These are phyloP conservation scores for Chalciporus sphaerocephalus DNA, from an alignment of 768 basidiomycete genomes.

Conservation along the genomic window DNA sequence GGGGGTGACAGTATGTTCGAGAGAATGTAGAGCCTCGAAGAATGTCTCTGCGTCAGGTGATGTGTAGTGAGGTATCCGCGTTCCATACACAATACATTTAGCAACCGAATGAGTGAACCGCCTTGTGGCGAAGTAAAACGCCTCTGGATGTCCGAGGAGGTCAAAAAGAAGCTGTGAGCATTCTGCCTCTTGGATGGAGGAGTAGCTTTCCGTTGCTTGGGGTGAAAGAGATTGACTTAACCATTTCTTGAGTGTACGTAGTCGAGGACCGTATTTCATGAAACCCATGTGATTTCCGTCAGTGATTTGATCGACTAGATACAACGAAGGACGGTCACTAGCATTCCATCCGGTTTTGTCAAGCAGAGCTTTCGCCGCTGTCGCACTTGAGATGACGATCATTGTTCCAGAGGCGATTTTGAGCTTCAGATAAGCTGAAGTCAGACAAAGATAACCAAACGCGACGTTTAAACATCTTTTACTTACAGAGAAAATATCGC, in stretches of 20 bases:
- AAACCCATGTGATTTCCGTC: constrained; percentile 7
- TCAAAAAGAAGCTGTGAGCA: constrained; percentile 3
- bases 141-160: constrained; percentile 3
- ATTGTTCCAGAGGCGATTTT: constrained; percentile 6
- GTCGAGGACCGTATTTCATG: constrained; percentile 3
- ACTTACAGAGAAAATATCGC: constrained; percentile 4
- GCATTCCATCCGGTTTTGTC: constrained; percentile 8
- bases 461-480: neutral
- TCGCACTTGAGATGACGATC: constrained; percentile 3
- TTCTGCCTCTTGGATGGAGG: constrained; percentile 3
- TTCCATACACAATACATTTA: constrained; percentile 1
- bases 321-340: constrained; percentile 2
- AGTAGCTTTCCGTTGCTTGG: neutral
- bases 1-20: constrained; percentile 1
- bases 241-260: constrained; percentile 6
- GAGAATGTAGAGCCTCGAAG: constrained; percentile 2
- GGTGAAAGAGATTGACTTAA: neutral
- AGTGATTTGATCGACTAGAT: constrained; percentile 2
- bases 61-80: constrained; percentile 2
- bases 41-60: constrained; percentile 2
- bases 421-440: neutral
- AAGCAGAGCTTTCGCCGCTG: constrained; percentile 1
- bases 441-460: neutral
- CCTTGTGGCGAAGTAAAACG: constrained; percentile 1
- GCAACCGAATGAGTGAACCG: constrained; percentile 6